A percentile compares a stretch with the other conserved stretches of the same genome.
phyloP scores from a whole-genome alignment of 345 rosid species.

The Hibiscus syriacus region DNA sequence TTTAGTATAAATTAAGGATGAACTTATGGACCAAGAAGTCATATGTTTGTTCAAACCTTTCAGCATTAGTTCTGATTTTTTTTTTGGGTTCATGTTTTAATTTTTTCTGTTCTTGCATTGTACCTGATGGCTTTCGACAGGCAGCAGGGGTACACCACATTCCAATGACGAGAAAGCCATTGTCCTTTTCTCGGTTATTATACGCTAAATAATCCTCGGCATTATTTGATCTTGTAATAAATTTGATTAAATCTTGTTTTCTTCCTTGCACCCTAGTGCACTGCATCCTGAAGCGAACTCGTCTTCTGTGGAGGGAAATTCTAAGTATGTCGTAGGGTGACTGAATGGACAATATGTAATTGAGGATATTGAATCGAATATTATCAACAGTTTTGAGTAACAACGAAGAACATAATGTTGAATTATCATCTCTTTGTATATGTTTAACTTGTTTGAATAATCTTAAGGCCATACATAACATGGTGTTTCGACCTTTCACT shows the following conservation, averaged over 20 bases:
- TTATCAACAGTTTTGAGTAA: not conserved
- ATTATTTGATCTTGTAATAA: not conserved
- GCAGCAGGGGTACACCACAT: slow-evolving; percentile 33
- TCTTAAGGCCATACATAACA: not conserved
- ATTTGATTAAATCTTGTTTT: slow-evolving; percentile 2
- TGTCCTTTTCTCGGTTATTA: slow-evolving; percentile 68
- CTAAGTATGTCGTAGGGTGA: slow-evolving; percentile 51
- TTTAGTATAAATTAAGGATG: not conserved
- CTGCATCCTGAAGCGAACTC: slow-evolving; percentile 50
- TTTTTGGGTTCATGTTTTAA: not conserved
- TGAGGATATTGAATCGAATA: not conserved
- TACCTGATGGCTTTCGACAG: slow-evolving; percentile 32
- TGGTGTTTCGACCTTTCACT: slow-evolving; percentile 5
- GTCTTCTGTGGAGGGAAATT: slow-evolving; percentile 45
- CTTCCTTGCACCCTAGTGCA: slow-evolving; percentile 52
- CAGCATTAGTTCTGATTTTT: not conserved
- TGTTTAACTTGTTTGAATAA: slow-evolving; percentile 2
- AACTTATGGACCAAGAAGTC: not conserved
- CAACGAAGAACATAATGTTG: not conserved
- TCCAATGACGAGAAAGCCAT: slow-evolving; percentile 79
- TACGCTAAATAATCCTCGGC: slow-evolving; percentile 3
- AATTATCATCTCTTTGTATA: not conserved
- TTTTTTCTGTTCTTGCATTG: slow-evolving; percentile 2
- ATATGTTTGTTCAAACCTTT: not conserved
- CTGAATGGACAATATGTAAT: not conserved